Conservation (phyloP, 2,329 filamentous ascomycete species). For the Neonectria neomacrospora region DNA sequence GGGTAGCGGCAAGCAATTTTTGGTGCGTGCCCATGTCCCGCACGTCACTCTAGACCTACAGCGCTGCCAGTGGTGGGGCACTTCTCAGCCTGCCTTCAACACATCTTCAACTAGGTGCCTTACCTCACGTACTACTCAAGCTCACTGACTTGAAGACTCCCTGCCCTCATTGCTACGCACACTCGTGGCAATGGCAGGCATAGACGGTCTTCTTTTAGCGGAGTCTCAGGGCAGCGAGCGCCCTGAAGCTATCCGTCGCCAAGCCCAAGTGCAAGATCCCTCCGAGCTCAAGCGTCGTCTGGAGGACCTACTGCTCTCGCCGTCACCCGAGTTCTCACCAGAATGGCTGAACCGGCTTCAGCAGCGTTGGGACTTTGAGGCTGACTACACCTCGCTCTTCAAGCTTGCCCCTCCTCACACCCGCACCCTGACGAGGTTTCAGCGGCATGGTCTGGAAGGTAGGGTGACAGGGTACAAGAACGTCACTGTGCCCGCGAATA, state of each 20-base stretch:
- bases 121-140: slow-evolving; percentile 36
- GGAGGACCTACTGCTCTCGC: slow-evolving; percentile 81
- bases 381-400: slow-evolving; percentile 86
- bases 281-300: slow-evolving; percentile 76
- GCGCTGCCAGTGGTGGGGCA: slow-evolving; percentile 43
- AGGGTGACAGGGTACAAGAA: slow-evolving; percentile 93
- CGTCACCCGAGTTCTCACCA: slow-evolving; percentile 80
- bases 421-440: slow-evolving; percentile 93
- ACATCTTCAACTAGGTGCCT: slow-evolving; percentile 13
- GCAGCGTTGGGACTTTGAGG: slow-evolving; percentile 85
- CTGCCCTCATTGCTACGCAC: slow-evolving; percentile 13
- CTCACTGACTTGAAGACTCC: slow-evolving; percentile 12
- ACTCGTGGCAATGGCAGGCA: slow-evolving; percentile 46
- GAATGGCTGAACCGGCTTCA: slow-evolving; percentile 92
- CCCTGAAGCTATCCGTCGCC: slow-evolving; percentile 20
- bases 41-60: slow-evolving; percentile 30
- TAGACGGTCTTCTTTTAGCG: slow-evolving; percentile 49
- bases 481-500: slow-evolving; percentile 89
- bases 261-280: slow-evolving; percentile 55
- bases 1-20: slow-evolving; percentile 14
- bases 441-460: slow-evolving; percentile 89
- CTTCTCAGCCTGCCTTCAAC: slow-evolving; percentile 33
- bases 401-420: slow-evolving; percentile 90
- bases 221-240: slow-evolving; percentile 21
- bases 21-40: slow-evolving; percentile 5